Conservation (phyloP, 148 eudicot species). For the Chenopodium quinoa region DNA sequence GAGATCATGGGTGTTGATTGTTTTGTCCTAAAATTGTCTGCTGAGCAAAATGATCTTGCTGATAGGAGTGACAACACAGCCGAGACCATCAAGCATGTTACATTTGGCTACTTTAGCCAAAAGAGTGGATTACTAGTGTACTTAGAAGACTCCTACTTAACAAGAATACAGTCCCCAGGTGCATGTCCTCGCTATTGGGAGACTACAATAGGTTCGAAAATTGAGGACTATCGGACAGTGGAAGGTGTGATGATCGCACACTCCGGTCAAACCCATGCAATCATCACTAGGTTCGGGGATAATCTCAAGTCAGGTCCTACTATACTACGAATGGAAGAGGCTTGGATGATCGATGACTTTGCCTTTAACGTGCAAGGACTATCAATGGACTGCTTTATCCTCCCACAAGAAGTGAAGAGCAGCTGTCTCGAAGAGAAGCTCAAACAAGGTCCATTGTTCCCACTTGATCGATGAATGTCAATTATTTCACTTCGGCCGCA, state of each 20-base stretch:
- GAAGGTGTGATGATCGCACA: constrained; percentile 90
- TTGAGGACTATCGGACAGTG: constrained; percentile 75
- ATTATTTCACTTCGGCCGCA: background rate
- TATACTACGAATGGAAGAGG: constrained; percentile 80
- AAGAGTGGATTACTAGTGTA: constrained; percentile 73
- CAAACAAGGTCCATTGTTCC: constrained; percentile 21
- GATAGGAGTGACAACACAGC: constrained; percentile 81
- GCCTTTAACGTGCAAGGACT: constrained; percentile 86
- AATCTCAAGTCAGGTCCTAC: constrained; percentile 54
- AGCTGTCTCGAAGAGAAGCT: constrained; percentile 32
- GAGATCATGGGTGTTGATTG: constrained; percentile 58
- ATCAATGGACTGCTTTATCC: constrained; percentile 76
- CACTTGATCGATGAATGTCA: constrained; percentile 23
- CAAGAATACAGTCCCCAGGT: constrained; percentile 85
- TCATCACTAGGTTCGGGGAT: constrained; percentile 82
- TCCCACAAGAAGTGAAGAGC: constrained; percentile 60
- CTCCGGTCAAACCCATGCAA: constrained; percentile 62
- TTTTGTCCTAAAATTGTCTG: constrained; percentile 71
- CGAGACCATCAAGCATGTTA: constrained; percentile 87
- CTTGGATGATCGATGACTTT: constrained; percentile 76
- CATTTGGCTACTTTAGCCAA: constrained; percentile 91
- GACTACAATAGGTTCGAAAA: constrained; percentile 76
- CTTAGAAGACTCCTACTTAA: constrained; percentile 87
- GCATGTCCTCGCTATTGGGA: constrained; percentile 81
- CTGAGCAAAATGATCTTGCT: constrained; percentile 65